A percentile compares a stretch with the other conserved stretches of the same genome.
phyloP scores from a whole-genome alignment of 2,329 filamentous ascomycete species.

The Fusarium sp. region DNA sequence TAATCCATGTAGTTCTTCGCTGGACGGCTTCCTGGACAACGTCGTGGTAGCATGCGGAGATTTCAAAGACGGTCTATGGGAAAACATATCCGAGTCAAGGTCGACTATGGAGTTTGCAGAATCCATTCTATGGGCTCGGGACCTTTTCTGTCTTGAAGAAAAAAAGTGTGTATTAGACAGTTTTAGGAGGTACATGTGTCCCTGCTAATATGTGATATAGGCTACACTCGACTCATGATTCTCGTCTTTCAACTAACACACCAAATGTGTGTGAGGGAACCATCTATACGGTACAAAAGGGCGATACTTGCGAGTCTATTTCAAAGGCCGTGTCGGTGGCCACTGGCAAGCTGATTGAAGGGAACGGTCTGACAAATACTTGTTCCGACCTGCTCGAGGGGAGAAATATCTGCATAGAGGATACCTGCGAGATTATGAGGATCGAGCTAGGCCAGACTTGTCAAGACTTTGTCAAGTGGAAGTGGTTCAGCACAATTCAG shows the following conservation, averaged over 20 bases:
- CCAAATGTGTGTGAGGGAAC: background rate
- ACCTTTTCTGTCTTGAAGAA: background rate
- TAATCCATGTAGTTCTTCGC: background rate
- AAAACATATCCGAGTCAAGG: background rate
- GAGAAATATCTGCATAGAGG: background rate
- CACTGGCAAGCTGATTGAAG: background rate
- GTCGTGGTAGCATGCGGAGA: background rate
- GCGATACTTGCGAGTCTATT: background rate
- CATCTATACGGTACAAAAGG: background rate
- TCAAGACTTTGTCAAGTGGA: background rate
- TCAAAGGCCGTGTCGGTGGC: background rate
- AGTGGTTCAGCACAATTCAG: background rate
- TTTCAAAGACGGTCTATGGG: background rate
- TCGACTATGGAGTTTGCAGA: background rate
- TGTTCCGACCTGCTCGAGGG: background rate
- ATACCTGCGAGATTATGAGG: background rate
- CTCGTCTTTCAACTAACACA: background rate
- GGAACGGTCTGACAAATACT: background rate
- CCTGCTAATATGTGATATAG: background rate
- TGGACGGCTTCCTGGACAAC: background rate
- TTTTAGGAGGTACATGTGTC: background rate
- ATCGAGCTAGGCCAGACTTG: background rate
- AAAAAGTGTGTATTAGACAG: background rate
- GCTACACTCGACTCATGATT: background rate
- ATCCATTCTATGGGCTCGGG: background rate